phyloP scores from a whole-genome alignment of 345 rosid species.

The Excoecaria cochinchinensis region DNA sequence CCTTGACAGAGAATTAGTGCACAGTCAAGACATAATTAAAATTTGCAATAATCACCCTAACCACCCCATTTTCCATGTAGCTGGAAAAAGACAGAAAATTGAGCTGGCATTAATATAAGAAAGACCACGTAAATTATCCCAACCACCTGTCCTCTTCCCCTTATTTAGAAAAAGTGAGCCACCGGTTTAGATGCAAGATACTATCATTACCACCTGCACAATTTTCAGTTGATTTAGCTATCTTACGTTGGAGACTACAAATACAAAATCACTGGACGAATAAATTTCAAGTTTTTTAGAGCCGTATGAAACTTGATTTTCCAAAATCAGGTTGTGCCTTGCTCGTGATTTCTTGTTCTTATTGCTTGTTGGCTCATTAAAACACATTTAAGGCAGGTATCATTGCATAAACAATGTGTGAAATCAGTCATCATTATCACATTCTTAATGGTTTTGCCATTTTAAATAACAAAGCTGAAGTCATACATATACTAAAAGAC shows the following conservation, averaged over 20 bases:
- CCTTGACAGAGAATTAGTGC: background rate
- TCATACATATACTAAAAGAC: background rate
- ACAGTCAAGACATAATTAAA: background rate
- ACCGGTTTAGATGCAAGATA: too few relatives aligned
- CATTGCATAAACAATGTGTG: background rate
- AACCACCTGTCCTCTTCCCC: background rate
- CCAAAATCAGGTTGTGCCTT: background rate
- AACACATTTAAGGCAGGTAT: background rate
- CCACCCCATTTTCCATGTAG: conserved; percentile 4
- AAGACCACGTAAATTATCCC: background rate
- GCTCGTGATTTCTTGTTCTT: background rate
- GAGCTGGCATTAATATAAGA: background rate
- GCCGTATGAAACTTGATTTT: background rate
- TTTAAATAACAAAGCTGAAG: background rate
- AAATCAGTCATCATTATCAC: background rate
- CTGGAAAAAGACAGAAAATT: conserved; percentile 7
- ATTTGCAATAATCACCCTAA: conserved; percentile 11
- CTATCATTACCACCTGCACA: too few relatives aligned
- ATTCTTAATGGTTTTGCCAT: background rate
- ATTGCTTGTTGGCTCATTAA: background rate
- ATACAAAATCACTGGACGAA: background rate
- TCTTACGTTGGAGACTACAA: background rate
- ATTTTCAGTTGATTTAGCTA: conserved; percentile 1
- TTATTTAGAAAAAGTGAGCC: too few relatives aligned
- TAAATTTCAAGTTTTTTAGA: background rate